phyloP scores from a whole-genome alignment of 2,329 filamentous ascomycete genomes.

The Fusarium compactum region DNA sequence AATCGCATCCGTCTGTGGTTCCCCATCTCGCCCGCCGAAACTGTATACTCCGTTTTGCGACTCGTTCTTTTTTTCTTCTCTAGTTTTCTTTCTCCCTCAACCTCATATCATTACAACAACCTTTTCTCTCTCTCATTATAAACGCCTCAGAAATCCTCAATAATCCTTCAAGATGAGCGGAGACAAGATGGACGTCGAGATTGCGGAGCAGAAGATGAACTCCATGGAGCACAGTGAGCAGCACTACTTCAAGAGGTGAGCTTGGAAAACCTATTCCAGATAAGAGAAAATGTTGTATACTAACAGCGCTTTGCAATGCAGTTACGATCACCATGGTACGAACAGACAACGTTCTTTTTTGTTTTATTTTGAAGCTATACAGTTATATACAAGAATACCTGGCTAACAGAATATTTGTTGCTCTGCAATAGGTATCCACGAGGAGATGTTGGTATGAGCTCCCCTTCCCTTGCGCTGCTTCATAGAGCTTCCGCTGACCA shows the following conservation, averaged over 20 bases:
- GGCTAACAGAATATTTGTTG: constrained; percentile 47
- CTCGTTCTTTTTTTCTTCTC: constrained; percentile 21
- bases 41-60: constrained; percentile 37
- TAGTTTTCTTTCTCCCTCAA: constrained; percentile 13
- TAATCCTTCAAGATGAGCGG: constrained; percentile 57
- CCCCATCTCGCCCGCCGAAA: constrained; percentile 28
- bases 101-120: neutral
- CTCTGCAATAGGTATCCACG: constrained; percentile 81
- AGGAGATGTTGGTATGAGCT: constrained; percentile 92
- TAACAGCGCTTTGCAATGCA: constrained; percentile 59
- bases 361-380: constrained; percentile 34
- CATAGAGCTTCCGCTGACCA: constrained; percentile 39
- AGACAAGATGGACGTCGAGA: constrained; percentile 69
- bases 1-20: constrained; percentile 43
- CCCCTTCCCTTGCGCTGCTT: constrained; percentile 31
- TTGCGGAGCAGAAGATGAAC: constrained; percentile 73
- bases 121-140: constrained; percentile 1
- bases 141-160: neutral
- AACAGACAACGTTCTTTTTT: constrained; percentile 45
- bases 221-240: constrained; percentile 93
- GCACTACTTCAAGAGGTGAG: constrained; percentile 98
- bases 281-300: constrained; percentile 41
- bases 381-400: neutral
- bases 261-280: constrained; percentile 25
- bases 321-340: constrained; percentile 97